Conservation (phyloP, 306 rosid genomes). For the Pterocarpus santalinus region DNA sequence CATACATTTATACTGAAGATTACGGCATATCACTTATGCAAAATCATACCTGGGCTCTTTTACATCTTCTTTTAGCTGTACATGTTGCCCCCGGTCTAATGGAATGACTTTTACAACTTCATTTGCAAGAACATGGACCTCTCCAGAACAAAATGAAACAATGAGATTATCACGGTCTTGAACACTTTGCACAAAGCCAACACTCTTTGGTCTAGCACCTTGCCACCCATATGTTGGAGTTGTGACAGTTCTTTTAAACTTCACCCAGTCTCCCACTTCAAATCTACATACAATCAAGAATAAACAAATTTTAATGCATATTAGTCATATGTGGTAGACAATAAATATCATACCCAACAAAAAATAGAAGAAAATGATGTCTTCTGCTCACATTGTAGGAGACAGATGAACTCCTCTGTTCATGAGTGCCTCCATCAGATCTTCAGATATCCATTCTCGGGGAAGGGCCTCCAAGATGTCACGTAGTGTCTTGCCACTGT, state of each 20-base stretch:
- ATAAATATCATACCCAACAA: constrained; percentile 39
- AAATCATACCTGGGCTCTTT: constrained; percentile 86
- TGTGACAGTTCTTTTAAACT: constrained; percentile 79
- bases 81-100: constrained; percentile 96
- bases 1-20: not conserved
- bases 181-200: constrained; percentile 93
- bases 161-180: constrained; percentile 78
- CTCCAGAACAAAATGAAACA: constrained; percentile 96
- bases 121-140: constrained; percentile 76
- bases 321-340: constrained; percentile 16
- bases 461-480: constrained; percentile 95
- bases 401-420: constrained; percentile 81
- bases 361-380: constrained; percentile 37
- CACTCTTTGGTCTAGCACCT: constrained; percentile 80
- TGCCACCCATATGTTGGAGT: constrained; percentile 95
- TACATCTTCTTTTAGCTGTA: constrained; percentile 85
- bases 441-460: constrained; percentile 95
- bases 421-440: constrained; percentile 89
- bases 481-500: constrained; percentile 90
- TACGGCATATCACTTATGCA: constrained; percentile 11
- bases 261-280: constrained; percentile 95
- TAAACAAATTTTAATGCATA: constrained; percentile 38
- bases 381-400: constrained; percentile 72
- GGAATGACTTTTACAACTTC: constrained; percentile 97
- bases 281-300: constrained; percentile 61